Evolutionary conservation across 371 early-diverging fungal species (phyloP).

Genomic region (Rhizopus arrhizus): DNA sequence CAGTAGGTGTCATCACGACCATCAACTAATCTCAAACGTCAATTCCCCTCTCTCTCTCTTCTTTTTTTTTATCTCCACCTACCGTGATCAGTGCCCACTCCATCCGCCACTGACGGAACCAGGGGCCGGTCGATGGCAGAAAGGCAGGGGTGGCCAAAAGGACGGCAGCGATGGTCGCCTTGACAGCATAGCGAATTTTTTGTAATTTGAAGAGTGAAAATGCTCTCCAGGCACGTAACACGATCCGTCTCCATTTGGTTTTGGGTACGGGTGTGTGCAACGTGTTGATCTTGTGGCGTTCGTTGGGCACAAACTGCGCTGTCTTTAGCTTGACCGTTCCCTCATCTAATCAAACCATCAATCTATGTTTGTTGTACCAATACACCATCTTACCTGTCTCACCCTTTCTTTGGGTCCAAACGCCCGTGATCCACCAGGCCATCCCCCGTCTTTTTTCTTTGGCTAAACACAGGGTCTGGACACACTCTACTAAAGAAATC

Average conservation of each 20-base stretch:
- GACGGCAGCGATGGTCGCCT: conserved; percentile 65
- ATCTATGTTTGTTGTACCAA: too few relatives aligned
- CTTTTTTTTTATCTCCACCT: conserved; percentile 6
- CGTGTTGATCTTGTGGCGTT: conserved; percentile 56
- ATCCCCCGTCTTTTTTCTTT: conserved; percentile 7
- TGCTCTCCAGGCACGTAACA: conserved; percentile 61
- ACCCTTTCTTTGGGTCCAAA: too few relatives aligned
- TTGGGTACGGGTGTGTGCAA: conserved; percentile 70
- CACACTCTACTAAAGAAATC: conserved; percentile 54
- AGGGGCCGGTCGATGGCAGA: conserved; percentile 55
- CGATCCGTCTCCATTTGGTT: conserved; percentile 52
- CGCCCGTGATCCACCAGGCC: conserved; percentile 10
- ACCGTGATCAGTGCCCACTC: conserved; percentile 85
- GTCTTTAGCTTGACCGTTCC: not conserved
- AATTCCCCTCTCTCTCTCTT: too few relatives aligned
- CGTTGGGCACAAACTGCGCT: conserved; percentile 44
- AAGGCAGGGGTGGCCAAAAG: conserved; percentile 71
- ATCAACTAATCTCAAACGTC: conserved; percentile 38
- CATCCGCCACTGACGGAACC: conserved; percentile 68
- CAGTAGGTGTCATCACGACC: conserved; percentile 85
- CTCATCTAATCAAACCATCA: not conserved
- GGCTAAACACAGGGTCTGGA: conserved; percentile 38
- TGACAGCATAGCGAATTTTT: conserved; percentile 72
- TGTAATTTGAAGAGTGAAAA: conserved; percentile 62
- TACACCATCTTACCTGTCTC: too few relatives aligned